Evolutionary conservation across 164 flowering plant genomes (phyloP).

Genomic region (Amborella trichopoda): DNA sequence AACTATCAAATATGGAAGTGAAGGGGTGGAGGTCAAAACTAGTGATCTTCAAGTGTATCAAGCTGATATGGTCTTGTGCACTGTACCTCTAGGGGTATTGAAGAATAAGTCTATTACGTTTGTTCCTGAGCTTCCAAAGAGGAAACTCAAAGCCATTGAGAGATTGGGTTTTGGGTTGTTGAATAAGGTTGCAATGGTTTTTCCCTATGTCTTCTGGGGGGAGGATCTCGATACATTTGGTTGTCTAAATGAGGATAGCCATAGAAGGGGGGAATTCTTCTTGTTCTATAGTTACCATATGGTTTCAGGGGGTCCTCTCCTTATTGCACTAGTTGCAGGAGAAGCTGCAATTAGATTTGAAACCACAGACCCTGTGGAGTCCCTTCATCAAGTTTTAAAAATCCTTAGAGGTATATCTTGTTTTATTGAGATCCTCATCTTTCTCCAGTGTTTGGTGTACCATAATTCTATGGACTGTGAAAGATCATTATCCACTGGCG

Average conservation of each 20-base stretch:
- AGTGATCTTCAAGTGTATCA: conserved; percentile 62
- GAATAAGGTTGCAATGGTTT: conserved; percentile 91
- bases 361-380: conserved; percentile 38
- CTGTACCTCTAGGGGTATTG: conserved; percentile 90
- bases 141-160: conserved; percentile 73
- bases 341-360: conserved; percentile 84
- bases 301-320: conserved; percentile 84
- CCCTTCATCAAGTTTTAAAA: conserved; percentile 54
- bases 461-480: no score
- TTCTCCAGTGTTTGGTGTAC: no score
- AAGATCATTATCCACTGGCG: no score
- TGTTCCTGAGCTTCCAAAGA: conserved; percentile 72
- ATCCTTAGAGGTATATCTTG: conserved; percentile 71
- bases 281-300: conserved; percentile 80
- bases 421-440: no score
- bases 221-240: conserved; percentile 95
- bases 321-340: conserved; percentile 89
- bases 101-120: conserved; percentile 54
- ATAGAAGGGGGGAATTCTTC: conserved; percentile 77
- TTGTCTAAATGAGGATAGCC: conserved; percentile 34
- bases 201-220: conserved; percentile 87
- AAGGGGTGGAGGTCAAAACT: conserved; percentile 71
- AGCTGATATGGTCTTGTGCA: conserved; percentile 84
- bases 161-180: conserved; percentile 88
- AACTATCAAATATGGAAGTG: conserved; percentile 51